These are phyloP conservation scores for Coprinopsis sp. DNA, from an alignment of 768 basidiomycete genomes.

Conservation along the genomic window DNA sequence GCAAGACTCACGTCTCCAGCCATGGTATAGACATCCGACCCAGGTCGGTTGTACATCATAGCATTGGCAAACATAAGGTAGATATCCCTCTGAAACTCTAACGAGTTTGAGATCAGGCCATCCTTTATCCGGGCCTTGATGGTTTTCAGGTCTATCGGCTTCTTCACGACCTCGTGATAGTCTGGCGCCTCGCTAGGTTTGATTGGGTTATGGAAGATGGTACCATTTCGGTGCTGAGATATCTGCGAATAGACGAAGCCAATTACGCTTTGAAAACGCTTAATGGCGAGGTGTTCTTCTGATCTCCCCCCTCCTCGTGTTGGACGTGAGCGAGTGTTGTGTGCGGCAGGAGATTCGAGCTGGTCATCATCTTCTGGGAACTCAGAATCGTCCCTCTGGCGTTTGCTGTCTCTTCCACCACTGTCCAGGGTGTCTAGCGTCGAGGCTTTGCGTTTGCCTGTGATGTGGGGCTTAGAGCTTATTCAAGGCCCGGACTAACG, in stretches of 20 bases:
- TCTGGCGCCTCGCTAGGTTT: constrained; percentile 85
- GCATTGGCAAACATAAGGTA: constrained; percentile 96
- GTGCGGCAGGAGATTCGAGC: constrained; percentile 24
- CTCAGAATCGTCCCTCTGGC: constrained; percentile 63
- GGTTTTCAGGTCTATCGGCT: constrained; percentile 95
- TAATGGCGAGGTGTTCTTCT: constrained; percentile 52
- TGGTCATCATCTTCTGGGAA: constrained; percentile 61
- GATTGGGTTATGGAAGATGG: constrained; percentile 89
- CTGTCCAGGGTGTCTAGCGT: constrained; percentile 44
- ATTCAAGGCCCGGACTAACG: background rate
- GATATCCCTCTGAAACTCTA: constrained; percentile 87
- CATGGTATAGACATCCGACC: constrained; percentile 84
- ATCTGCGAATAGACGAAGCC: constrained; percentile 78
- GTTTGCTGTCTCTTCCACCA: constrained; percentile 49
- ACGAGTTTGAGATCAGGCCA: constrained; percentile 71
- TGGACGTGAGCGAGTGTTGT: constrained; percentile 27
- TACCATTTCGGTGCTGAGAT: constrained; percentile 80
- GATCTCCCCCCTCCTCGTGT: constrained; percentile 19
- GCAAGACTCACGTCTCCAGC: constrained; percentile 75
- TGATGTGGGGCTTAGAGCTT: background rate
- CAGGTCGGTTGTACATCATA: constrained; percentile 92
- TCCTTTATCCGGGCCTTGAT: constrained; percentile 85
- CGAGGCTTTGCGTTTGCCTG: constrained; percentile 66
- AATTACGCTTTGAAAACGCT: constrained; percentile 79
- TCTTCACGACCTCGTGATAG: constrained; percentile 87